phyloP scores from a whole-genome alignment of 2,329 filamentous ascomycete genomes.

The Aspergillus felis region DNA sequence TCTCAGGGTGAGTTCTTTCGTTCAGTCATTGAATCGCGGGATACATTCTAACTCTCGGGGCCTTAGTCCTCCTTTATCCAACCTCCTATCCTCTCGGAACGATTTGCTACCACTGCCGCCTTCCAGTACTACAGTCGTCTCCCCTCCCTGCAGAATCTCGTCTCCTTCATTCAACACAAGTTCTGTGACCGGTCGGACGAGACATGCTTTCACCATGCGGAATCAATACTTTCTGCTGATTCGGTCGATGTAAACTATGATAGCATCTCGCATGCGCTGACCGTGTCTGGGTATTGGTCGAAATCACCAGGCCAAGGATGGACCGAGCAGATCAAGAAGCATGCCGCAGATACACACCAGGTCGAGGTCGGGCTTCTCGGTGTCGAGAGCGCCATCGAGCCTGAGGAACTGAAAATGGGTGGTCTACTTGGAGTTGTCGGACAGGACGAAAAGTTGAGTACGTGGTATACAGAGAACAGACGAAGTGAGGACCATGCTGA shows the following conservation, averaged over 20 bases:
- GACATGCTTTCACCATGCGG: conserved; percentile 50
- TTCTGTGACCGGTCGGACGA: conserved; percentile 49
- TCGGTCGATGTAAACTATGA: conserved; percentile 77
- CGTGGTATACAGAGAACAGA: conserved; percentile 10
- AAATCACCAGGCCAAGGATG: conserved; percentile 38
- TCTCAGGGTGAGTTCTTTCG: conserved; percentile 32
- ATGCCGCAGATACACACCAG: conserved; percentile 42
- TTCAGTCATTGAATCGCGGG: neutral
- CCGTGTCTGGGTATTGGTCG: conserved; percentile 62
- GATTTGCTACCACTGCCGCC: conserved; percentile 59
- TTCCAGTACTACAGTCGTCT: conserved; percentile 70
- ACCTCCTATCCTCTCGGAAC: conserved; percentile 52
- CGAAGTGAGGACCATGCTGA: neutral
- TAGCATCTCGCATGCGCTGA: conserved; percentile 60
- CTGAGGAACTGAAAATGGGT: conserved; percentile 71
- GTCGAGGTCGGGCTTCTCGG: conserved; percentile 80
- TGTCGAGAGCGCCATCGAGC: conserved; percentile 54
- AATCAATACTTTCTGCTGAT: conserved; percentile 51
- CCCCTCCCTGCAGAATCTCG: conserved; percentile 53
- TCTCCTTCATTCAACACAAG: conserved; percentile 49
- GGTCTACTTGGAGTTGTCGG: conserved; percentile 77
- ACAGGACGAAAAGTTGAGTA: conserved; percentile 64
- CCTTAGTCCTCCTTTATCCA: conserved; percentile 53
- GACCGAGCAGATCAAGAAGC: conserved; percentile 42
- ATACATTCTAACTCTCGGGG: conserved; percentile 34